Conservation (phyloP, 2,329 filamentous ascomycete genomes). For the Colletotrichum australisinense region DNA sequence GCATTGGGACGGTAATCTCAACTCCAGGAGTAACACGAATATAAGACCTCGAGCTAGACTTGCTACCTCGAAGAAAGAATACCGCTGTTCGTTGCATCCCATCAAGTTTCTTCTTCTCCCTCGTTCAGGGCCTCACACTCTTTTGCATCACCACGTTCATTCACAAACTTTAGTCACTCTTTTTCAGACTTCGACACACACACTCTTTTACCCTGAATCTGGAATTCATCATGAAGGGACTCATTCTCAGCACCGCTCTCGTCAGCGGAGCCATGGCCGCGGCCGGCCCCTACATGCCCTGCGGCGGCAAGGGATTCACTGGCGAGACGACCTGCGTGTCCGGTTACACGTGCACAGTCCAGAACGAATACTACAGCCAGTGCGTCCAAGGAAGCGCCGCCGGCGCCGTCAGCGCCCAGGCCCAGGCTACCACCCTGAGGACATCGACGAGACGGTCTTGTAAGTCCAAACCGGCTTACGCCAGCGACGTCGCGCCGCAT, state of each 20-base stretch:
- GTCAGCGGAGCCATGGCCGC: conserved; percentile 24
- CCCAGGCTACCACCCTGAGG: conserved; percentile 15
- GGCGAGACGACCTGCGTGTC: conserved; percentile 54
- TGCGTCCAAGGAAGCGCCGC: conserved; percentile 43
- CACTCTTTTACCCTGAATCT: conserved; percentile 3
- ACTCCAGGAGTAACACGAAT: neutral
- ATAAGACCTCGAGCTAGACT: neutral
- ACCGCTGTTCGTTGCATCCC: neutral
- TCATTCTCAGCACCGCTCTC: conserved; percentile 17
- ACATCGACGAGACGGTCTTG: conserved; percentile 19
- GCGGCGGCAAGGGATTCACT: conserved; percentile 52
- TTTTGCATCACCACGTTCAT: conserved; percentile 10
- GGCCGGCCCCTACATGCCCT: conserved; percentile 49
- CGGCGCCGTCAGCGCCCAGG: neutral
- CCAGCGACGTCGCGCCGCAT: conserved; percentile 5
- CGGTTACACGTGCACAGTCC: conserved; percentile 51
- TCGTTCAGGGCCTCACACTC: conserved; percentile 10
- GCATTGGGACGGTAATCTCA: neutral
- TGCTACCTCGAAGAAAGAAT: neutral
- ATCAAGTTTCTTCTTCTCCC: conserved; percentile 2
- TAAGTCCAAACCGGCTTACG: conserved; percentile 21
- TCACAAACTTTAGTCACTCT: conserved; percentile 10
- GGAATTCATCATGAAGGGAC: conserved; percentile 31
- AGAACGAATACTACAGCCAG: conserved; percentile 56
- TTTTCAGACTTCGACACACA: neutral